A percentile compares a stretch with the other conserved stretches of the same genome.
phyloP scores from a whole-genome alignment of 305 asterid genomes.

The Fraxinus floribunda region DNA sequence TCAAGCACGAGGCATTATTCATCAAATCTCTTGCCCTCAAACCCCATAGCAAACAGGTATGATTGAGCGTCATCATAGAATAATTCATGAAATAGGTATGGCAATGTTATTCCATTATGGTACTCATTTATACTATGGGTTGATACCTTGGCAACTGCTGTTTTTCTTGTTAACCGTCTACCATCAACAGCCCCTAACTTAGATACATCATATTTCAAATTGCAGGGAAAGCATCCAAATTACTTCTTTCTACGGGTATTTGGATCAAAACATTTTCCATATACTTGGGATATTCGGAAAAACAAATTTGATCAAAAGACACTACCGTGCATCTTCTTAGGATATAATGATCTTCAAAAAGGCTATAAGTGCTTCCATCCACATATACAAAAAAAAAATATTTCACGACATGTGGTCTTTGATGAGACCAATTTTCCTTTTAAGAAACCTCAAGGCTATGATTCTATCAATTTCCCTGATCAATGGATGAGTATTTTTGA shows the following conservation, averaged over 20 bases:
- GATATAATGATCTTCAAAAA: too few relatives aligned
- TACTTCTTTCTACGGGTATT: too few relatives aligned
- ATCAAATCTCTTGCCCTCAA: constrained; percentile 8
- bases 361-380: too few relatives aligned
- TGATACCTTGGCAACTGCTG: background rate
- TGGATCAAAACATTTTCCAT: too few relatives aligned
- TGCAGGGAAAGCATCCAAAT: background rate
- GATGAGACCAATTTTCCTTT: too few relatives aligned
- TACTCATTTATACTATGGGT: background rate
- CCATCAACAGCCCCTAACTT: background rate
- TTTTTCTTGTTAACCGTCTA: background rate
- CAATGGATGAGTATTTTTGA: too few relatives aligned
- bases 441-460: too few relatives aligned
- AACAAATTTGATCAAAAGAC: too few relatives aligned
- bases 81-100: constrained; percentile 3
- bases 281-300: too few relatives aligned
- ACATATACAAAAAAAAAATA: background rate
- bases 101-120: background rate
- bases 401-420: too few relatives aligned
- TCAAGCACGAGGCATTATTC: background rate
- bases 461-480: too few relatives aligned
- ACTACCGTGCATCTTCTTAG: too few relatives aligned
- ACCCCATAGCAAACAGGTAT: constrained; percentile 10
- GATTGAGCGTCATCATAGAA: background rate
- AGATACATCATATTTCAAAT: background rate